These are phyloP conservation scores for Forsythia viridissima DNA, from an alignment of 257 asterid species.

Conservation along the genomic window DNA sequence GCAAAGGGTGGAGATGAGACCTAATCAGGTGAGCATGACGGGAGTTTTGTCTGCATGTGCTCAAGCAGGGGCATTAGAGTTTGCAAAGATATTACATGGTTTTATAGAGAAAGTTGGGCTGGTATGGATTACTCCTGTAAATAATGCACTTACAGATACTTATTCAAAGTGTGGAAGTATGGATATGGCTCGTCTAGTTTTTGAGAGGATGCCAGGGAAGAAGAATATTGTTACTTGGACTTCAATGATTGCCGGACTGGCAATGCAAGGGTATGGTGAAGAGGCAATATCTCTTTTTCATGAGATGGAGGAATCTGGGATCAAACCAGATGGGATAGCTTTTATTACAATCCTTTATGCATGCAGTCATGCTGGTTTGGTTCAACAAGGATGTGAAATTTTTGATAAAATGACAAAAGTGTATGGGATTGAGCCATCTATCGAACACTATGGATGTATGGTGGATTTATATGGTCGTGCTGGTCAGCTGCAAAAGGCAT, in stretches of 20 bases:
- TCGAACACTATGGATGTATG: slow-evolving; percentile 95
- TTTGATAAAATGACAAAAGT: slow-evolving; percentile 59
- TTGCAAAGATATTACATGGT: slow-evolving; percentile 62
- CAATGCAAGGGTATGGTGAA: slow-evolving; percentile 78
- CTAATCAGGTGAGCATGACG: slow-evolving; percentile 80
- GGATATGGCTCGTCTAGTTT: slow-evolving; percentile 70
- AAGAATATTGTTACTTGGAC: slow-evolving; percentile 76
- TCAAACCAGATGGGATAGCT: slow-evolving; percentile 60
- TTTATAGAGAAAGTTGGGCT: slow-evolving; percentile 65
- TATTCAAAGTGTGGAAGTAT: slow-evolving; percentile 78
- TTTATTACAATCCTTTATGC: slow-evolving; percentile 71
- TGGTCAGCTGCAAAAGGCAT: slow-evolving; percentile 65
- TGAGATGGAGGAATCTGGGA: slow-evolving; percentile 68
- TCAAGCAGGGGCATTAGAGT: slow-evolving; percentile 69
- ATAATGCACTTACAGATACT: slow-evolving; percentile 72
- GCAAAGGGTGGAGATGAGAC: slow-evolving; percentile 46
- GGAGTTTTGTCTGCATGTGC: slow-evolving; percentile 81
- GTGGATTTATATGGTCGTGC: slow-evolving; percentile 87
- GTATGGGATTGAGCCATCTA: slow-evolving; percentile 54
- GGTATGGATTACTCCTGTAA: slow-evolving; percentile 64
- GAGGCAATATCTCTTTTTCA: slow-evolving; percentile 60
- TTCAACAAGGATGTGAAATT: slow-evolving; percentile 52
- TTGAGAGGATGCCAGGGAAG: slow-evolving; percentile 59
- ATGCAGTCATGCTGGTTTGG: slow-evolving; percentile 85
- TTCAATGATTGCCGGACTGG: slow-evolving; percentile 69